Evolutionary conservation across 768 basidiomycete genomes (phyloP), one percentile per base, ranked within the genome.

Genomic region (Pholiota microspora): DNA sequence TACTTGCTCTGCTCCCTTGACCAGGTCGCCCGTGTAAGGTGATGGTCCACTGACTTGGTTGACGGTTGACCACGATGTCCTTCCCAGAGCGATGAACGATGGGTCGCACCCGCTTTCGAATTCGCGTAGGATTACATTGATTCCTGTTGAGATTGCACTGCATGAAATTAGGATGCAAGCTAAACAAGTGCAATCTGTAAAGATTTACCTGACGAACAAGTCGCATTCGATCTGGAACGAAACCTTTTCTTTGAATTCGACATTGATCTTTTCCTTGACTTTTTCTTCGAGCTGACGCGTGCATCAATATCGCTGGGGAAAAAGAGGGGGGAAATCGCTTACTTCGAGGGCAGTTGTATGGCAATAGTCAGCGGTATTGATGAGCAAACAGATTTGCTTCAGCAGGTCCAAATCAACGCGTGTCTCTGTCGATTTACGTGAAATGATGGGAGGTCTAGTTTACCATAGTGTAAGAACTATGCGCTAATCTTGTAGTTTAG

Each of bases 301-400:
- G 51, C 18, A 34, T 54, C 10, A 61, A 28, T 25, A 9, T 21
- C 15, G 7, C n/a, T 21, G 18, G 7, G 16, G n/a, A 24, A 23
- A 23, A 21, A 24, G 23, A 29, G 46, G 45, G 9, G 16, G 24
- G n/a, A n/a, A 8, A 45, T 6, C 23, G 44, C 75, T 8, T 62
- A 88, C 94, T 81, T 97, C 93, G 16, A 84, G 65, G 1, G 95
- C 92, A 2, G 96, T 99, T 0, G 83, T 84, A 59, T 94, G 90
- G 65, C 97, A 99, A 67, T 98, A 99, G 66, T 98, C 95, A 0
- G 95, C 96, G 0, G 97, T 99, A 64, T 99, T 98, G 65, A 99
- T 86, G 23, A 96, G 72, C n/a, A 93, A 74, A 66, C 92, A 94
- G 0, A 91, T 85, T 58, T 89, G 91, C 62, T 83, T 85, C 28